Conservation (phyloP, 2,329 filamentous ascomycete species). For the Phaeosphaeria sp. region DNA sequence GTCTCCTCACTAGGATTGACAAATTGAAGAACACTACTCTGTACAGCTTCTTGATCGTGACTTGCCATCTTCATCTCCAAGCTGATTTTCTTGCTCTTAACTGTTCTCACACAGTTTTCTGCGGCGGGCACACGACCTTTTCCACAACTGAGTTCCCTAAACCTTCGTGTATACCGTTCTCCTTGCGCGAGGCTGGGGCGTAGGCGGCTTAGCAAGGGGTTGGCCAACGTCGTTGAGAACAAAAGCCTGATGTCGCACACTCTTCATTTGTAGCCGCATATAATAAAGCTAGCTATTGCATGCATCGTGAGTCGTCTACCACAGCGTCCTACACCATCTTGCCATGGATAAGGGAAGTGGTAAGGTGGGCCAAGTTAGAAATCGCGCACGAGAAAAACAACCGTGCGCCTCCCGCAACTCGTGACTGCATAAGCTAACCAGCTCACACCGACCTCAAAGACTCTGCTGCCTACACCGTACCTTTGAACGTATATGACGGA, state of each 20-base stretch:
- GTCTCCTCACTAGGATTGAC: neutral
- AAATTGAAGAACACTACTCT: neutral
- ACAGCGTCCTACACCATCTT: neutral
- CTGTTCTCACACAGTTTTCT: too few species aligned
- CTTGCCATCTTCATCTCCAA: neutral
- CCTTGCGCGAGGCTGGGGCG: too few species aligned
- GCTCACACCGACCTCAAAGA: conserved; percentile 25
- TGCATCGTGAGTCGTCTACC: neutral
- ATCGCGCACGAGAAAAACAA: neutral
- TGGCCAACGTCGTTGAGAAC: neutral
- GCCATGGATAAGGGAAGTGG: neutral
- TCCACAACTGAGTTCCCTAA: too few species aligned
- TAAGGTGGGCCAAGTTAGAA: neutral
- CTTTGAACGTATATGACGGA: conserved; percentile 10
- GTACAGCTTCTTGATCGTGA: neutral
- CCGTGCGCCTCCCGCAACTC: conserved; percentile 2
- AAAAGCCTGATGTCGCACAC: neutral
- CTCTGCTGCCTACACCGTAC: conserved; percentile 17
- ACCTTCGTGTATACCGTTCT: too few species aligned
- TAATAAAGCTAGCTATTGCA: neutral
- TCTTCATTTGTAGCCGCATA: neutral
- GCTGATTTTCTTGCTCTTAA: neutral
- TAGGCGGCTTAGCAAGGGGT: neutral
- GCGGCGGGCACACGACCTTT: too few species aligned
- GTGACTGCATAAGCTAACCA: conserved; percentile 16